Evolutionary conservation across 2,329 filamentous ascomycete species (phyloP).

Genomic region (Phaeosphaeriaceae sp.): DNA sequence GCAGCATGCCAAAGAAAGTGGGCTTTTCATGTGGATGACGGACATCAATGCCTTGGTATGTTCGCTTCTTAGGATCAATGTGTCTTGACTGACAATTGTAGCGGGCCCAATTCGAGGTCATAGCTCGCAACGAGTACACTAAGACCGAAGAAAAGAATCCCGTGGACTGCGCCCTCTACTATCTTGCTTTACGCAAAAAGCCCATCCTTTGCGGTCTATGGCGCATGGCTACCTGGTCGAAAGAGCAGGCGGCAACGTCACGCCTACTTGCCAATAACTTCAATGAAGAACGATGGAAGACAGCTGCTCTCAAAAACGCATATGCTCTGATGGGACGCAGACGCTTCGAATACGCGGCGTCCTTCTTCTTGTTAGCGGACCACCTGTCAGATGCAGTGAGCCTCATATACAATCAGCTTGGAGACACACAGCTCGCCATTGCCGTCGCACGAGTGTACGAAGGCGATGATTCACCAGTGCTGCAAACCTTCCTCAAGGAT

Average conservation of each 20-base stretch:
- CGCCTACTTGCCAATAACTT: conserved; percentile 91
- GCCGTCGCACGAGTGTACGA: conserved; percentile 88
- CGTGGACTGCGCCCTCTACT: conserved; percentile 88
- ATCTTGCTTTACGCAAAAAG: conserved; percentile 91
- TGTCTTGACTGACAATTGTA: conserved; percentile 37
- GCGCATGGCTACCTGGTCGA: conserved; percentile 91
- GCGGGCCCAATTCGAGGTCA: conserved; percentile 82
- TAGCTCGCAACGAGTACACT: conserved; percentile 93
- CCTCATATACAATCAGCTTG: conserved; percentile 84
- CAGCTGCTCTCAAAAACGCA: conserved; percentile 91
- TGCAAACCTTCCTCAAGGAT: conserved; percentile 78
- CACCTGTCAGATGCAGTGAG: conserved; percentile 84
- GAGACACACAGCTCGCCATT: conserved; percentile 88
- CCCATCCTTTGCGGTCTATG: conserved; percentile 87
- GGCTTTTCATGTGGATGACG: conserved; percentile 93
- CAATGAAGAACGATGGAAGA: conserved; percentile 83
- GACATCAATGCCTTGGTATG: conserved; percentile 78
- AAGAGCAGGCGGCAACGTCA: conserved; percentile 81
- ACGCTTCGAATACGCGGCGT: conserved; percentile 91
- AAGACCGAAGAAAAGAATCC: conserved; percentile 87
- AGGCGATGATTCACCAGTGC: conserved; percentile 77
- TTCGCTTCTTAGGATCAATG: background rate
- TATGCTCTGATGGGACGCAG: conserved; percentile 92
- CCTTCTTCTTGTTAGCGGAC: conserved; percentile 92
- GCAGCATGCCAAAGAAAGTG: conserved; percentile 84